Percentiles rank a stretch among this genome's conserved stretches.
Conservation (phyloP, 192 early-diverging fungal genomes). For the Coemansia sp. region DNA sequence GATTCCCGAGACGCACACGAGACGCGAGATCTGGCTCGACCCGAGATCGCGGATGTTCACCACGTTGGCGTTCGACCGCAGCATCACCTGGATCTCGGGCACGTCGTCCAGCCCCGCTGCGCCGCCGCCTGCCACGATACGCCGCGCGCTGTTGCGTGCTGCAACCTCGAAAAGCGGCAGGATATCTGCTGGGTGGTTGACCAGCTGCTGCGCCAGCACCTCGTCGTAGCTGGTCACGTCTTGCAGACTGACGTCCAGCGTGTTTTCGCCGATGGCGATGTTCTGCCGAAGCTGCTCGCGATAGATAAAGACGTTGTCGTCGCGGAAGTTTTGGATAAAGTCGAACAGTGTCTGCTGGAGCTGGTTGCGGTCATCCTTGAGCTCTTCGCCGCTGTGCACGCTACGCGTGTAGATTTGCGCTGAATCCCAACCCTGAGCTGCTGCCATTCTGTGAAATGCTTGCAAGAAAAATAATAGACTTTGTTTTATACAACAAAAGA, state of each 20-base stretch:
- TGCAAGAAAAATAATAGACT: neutral
- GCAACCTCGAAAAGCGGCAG: constrained; percentile 91
- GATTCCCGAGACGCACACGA: constrained; percentile 94
- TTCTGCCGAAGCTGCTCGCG: constrained; percentile 92
- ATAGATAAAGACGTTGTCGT: constrained; percentile 83
- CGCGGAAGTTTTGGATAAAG: constrained; percentile 84
- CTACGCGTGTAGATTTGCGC: constrained; percentile 72
- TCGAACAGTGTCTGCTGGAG: constrained; percentile 68
- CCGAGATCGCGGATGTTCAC: constrained; percentile 88
- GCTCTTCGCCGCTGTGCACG: constrained; percentile 60
- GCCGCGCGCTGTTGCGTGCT: constrained; percentile 71
- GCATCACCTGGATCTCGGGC: constrained; percentile 87
- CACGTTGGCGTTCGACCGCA: constrained; percentile 79
- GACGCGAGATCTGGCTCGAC: constrained; percentile 80
- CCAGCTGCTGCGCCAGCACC: constrained; percentile 75
- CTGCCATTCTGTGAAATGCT: constrained; percentile 35
- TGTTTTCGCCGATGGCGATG: constrained; percentile 67
- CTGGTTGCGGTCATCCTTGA: constrained; percentile 57
- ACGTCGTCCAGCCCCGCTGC: constrained; percentile 57
- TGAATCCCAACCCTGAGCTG: constrained; percentile 78
- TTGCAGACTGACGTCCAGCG: constrained; percentile 84
- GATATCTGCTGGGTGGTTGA: constrained; percentile 73
- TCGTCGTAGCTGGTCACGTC: constrained; percentile 84
- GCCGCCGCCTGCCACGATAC: constrained; percentile 61
- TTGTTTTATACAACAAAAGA: constrained; percentile 4